These are phyloP conservation scores for Cyberlindnera euphorbiiphila DNA, from an alignment of 805 yeast genomes.

Conservation along the genomic window DNA sequence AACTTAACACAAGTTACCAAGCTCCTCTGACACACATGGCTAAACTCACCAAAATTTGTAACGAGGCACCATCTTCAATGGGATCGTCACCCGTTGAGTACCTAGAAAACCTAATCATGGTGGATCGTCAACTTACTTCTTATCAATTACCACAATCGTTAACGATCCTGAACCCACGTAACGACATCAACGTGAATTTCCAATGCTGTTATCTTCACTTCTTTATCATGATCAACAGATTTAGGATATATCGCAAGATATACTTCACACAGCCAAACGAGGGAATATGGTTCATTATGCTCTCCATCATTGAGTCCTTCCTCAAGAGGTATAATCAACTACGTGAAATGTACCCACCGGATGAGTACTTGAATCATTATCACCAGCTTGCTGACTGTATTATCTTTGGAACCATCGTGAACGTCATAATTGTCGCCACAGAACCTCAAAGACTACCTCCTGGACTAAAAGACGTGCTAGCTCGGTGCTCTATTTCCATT, in stretches of 20 bases:
- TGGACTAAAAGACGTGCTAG: slow-evolving; percentile 13
- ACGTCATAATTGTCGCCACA: slow-evolving; percentile 12
- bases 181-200: slow-evolving; percentile 15
- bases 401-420: slow-evolving; percentile 13
- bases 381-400: slow-evolving; percentile 15
- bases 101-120: slow-evolving; percentile 19
- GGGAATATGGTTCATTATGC: slow-evolving; percentile 22
- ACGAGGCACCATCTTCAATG: slow-evolving; percentile 17
- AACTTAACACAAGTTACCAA: slow-evolving; percentile 15
- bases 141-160: slow-evolving; percentile 17
- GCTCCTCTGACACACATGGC: slow-evolving; percentile 21
- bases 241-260: slow-evolving; percentile 18
- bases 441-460: slow-evolving; percentile 16
- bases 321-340: slow-evolving; percentile 19
- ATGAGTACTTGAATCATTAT: slow-evolving; percentile 14
- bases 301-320: slow-evolving; percentile 23
- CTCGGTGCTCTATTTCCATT: slow-evolving; percentile 11
- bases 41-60: slow-evolving; percentile 20
- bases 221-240: slow-evolving; percentile 14
- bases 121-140: slow-evolving; percentile 20
- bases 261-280: slow-evolving; percentile 13
- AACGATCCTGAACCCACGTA: slow-evolving; percentile 16
- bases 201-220: slow-evolving; percentile 21
- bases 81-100: slow-evolving; percentile 14
- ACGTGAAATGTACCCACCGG: slow-evolving; percentile 14